phyloP scores from a whole-genome alignment of 371 early-diverging fungal species.

The Blakeslea trispora region DNA sequence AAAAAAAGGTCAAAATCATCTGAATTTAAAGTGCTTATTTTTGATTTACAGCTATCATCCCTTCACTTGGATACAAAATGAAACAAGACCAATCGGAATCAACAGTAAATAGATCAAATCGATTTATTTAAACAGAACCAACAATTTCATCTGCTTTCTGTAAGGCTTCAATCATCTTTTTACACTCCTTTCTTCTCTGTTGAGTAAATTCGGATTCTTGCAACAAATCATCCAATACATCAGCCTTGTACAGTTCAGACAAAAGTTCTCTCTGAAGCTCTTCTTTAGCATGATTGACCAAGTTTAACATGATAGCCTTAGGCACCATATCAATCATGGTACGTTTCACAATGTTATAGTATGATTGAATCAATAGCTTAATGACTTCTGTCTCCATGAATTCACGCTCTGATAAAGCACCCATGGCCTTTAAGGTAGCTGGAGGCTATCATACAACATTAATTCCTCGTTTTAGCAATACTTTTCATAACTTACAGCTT shows the following conservation, averaged over 20 bases:
- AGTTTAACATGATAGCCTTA: conserved; percentile 98
- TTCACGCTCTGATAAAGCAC: conserved; percentile 94
- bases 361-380: conserved; percentile 94
- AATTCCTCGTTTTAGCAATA: neutral
- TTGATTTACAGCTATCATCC: no score
- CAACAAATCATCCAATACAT: conserved; percentile 87
- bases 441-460: conserved; percentile 69
- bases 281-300: conserved; percentile 90
- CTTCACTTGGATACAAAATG: no score
- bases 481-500: conserved; percentile 64
- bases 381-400: conserved; percentile 97
- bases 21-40: no score
- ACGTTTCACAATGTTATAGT: conserved; percentile 97
- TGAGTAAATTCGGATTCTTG: conserved; percentile 94
- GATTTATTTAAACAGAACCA: conserved; percentile 48
- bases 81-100: no score
- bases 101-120: neutral
- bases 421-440: conserved; percentile 91
- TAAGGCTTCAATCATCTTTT: conserved; percentile 95
- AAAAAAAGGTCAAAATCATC: no score
- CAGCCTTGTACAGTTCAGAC: conserved; percentile 93
- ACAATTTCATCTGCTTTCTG: conserved; percentile 94
- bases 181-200: conserved; percentile 92
- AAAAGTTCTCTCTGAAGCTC: conserved; percentile 95
- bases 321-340: conserved; percentile 98